These are phyloP conservation scores for Cyclocybe cylindracea DNA, from an alignment of 768 basidiomycete genomes.

Conservation along the genomic window DNA sequence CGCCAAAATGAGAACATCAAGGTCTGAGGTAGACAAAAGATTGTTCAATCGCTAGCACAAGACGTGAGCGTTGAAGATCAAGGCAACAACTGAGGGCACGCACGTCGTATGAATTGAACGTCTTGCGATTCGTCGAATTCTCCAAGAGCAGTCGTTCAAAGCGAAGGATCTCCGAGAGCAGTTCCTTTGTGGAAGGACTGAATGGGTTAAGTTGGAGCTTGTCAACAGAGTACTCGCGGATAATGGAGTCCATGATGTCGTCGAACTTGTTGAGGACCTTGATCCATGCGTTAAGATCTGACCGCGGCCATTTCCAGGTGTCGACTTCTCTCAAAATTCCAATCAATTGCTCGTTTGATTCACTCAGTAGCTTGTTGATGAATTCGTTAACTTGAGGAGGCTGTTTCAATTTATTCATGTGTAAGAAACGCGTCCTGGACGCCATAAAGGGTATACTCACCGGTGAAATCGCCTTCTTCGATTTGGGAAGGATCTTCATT, in stretches of 20 bases:
- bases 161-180: conserved; percentile 79
- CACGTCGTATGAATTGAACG: conserved; percentile 96
- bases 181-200: conserved; percentile 69
- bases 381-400: conserved; percentile 81
- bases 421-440: conserved; percentile 14
- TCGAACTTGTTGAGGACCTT: conserved; percentile 97
- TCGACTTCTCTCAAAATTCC: conserved; percentile 68
- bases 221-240: conserved; percentile 84
- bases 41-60: conserved; percentile 78
- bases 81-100: conserved; percentile 33
- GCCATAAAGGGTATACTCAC: conserved; percentile 44
- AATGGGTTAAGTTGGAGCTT: conserved; percentile 82
- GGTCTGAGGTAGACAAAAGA: conserved; percentile 84
- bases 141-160: conserved; percentile 91
- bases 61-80: conserved; percentile 7
- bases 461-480: conserved; percentile 78
- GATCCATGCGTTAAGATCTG: conserved; percentile 96
- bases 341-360: conserved; percentile 71
- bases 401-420: conserved; percentile 39
- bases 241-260: conserved; percentile 77
- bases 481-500: conserved; percentile 89
- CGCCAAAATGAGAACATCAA: conserved; percentile 83
- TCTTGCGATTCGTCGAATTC: conserved; percentile 97
- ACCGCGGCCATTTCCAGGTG: conserved; percentile 92
- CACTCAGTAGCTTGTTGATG: conserved; percentile 66